phyloP scores from a whole-genome alignment of 495 filamentous ascomycete species.

The Chaetomidium leptoderma region DNA sequence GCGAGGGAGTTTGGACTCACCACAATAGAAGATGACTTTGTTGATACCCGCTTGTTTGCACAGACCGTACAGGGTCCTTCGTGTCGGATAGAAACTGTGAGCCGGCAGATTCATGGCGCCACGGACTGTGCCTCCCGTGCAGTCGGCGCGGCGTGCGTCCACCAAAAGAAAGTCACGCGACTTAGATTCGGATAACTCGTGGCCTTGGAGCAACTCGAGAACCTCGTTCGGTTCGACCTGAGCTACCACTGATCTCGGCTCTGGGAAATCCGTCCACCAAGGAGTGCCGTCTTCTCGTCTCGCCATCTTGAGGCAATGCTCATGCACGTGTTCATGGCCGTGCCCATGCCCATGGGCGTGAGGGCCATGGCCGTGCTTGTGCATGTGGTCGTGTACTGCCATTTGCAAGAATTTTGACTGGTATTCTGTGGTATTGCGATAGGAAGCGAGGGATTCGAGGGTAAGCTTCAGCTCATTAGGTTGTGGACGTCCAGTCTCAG shows the following conservation, averaged over 20 bases:
- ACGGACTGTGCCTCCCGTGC: conserved; percentile 28
- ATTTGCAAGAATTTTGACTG: neutral
- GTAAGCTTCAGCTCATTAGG: too few relatives aligned
- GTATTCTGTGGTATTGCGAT: neutral
- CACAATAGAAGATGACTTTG: conserved; percentile 48
- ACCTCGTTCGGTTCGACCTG: conserved; percentile 20
- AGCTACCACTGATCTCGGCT: conserved; percentile 16
- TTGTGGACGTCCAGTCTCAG: too few relatives aligned
- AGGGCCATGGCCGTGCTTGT: too few relatives aligned
- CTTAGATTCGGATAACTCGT: neutral
- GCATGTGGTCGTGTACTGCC: conserved; percentile 10
- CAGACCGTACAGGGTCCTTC: conserved; percentile 36
- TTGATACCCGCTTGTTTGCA: conserved; percentile 43
- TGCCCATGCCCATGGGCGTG: neutral
- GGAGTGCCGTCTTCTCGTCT: conserved; percentile 31
- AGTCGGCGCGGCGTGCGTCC: conserved; percentile 32
- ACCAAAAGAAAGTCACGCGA: conserved; percentile 27
- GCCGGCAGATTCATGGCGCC: conserved; percentile 46
- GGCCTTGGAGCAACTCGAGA: conserved; percentile 15
- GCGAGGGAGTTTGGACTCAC: conserved; percentile 30
- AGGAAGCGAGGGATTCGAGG: neutral
- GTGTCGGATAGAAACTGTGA: conserved; percentile 45
- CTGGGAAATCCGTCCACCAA: conserved; percentile 43
- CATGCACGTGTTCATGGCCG: conserved; percentile 15
- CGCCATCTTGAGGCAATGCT: conserved; percentile 32